phyloP scores from a whole-genome alignment of 148 eudicot genomes.

The Polygonum maritimum region DNA sequence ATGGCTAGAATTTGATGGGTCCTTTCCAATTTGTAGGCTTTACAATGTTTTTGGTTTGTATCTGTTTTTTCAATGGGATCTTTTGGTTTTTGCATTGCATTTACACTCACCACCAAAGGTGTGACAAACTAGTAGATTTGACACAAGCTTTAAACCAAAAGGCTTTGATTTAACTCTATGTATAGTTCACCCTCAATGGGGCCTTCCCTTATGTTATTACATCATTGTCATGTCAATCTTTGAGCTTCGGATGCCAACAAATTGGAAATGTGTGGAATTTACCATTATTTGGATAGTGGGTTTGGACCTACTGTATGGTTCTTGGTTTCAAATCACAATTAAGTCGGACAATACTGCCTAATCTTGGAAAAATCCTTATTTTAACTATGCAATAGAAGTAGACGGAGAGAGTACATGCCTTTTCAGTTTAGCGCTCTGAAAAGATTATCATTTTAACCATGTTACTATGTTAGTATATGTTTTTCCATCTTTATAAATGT shows the following conservation, averaged over 20 bases:
- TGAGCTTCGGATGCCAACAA: background rate
- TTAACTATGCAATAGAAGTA: too few relatives aligned
- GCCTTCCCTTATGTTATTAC: background rate
- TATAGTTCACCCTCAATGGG: background rate
- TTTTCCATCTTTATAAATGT: too few relatives aligned
- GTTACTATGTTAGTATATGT: too few relatives aligned
- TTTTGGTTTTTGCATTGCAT: background rate
- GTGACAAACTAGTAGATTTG: background rate
- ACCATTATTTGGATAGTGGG: background rate
- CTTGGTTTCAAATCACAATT: too few relatives aligned
- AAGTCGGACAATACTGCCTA: too few relatives aligned
- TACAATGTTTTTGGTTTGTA: background rate
- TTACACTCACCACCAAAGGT: background rate
- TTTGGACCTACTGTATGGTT: background rate
- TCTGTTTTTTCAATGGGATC: background rate
- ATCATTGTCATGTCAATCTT: conserved; percentile 8
- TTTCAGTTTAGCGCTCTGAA: too few relatives aligned
- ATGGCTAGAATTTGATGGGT: background rate
- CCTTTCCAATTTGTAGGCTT: background rate
- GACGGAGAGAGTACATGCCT: too few relatives aligned
- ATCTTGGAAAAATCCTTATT: too few relatives aligned
- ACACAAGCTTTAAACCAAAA: conserved; percentile 4
- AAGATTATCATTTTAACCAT: too few relatives aligned
- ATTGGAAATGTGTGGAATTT: background rate
- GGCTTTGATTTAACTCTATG: background rate